Base-by-base conservation (phyloP, 495 filamentous ascomycete species). In the Melanomma pulvis-pyrius region DNA sequence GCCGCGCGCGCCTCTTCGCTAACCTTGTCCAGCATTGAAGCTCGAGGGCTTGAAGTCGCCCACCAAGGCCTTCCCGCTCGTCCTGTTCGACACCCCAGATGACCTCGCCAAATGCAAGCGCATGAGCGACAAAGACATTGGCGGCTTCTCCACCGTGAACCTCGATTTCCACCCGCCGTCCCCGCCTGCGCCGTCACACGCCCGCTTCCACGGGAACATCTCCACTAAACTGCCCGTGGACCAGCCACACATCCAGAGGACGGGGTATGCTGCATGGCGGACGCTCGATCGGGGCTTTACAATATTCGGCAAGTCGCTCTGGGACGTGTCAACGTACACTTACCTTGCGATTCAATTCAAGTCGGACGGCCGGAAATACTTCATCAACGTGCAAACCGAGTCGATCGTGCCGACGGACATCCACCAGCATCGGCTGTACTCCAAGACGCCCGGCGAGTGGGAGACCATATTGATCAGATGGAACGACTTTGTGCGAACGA, bases 301-400 rank as follows among this genome's bases (percentile, higher is more conserved):
- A 0, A 61, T 97, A 6, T 97, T 97, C 74, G 94, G 94, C 13
- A 88, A 85, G 53, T 79, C 86, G 21, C 80, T 90, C 39, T 96
- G 91, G 91, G 87, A 98, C 73, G 87, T 96, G 56, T 92, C 97
- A 63, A 88, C 88, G 1, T 97, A 96, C 76, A 75, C 82, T 6
- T 98, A 92, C 76, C 85, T 98, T 8, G 96, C 91, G 0, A 75
- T 98, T 72, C 88, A 92, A n/a, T 82, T 98, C 67, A 93, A 91
- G 75, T 91, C 89, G 25, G 96, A 98, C 77, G 93, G 93, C 13
- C 80, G 93, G 9, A 88, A 90, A 67, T 98, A 98, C 78, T 92
- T 94, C 54, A 87, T 98, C 53, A 98, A 98, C 76, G 80, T 98
- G 39, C 96, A 97, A 81, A 97, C 92, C 11, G 94, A 98, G 65